A percentile compares a stretch with the other conserved stretches of the same genome.
phyloP scores from a whole-genome alignment of 2,329 filamentous ascomycete species.

The Chlorencoelia australis region DNA sequence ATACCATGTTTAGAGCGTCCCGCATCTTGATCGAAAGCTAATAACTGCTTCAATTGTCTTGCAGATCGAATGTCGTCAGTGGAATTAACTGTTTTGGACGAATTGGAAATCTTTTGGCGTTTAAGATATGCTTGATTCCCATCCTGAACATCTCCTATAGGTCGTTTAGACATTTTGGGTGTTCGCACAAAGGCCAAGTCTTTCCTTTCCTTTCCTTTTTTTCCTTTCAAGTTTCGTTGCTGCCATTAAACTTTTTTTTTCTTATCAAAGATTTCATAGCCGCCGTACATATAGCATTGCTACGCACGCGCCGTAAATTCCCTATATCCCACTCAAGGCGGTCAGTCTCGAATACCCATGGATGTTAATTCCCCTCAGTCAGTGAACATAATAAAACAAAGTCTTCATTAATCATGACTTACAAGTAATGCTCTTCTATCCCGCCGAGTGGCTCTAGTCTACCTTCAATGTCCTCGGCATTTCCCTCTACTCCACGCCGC shows the following conservation, averaged over 20 bases:
- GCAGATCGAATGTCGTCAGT: constrained; percentile 50
- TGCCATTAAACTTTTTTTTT: background rate
- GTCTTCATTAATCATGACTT: constrained; percentile 19
- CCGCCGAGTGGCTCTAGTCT: constrained; percentile 12
- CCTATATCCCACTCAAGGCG: no score
- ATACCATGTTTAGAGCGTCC: constrained; percentile 55
- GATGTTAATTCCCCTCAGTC: no score
- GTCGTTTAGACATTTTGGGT: constrained; percentile 25
- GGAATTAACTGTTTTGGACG: constrained; percentile 31
- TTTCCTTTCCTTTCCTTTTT: constrained; percentile 6
- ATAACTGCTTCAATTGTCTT: constrained; percentile 57
- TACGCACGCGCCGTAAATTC: no score
- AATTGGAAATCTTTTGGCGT: constrained; percentile 31
- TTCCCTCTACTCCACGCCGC: constrained; percentile 18
- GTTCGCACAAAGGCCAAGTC: background rate
- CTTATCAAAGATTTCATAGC: no score
- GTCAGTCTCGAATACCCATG: no score
- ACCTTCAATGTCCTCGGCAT: constrained; percentile 18
- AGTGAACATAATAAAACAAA: no score
- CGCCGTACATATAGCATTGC: no score
- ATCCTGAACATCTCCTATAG: constrained; percentile 19
- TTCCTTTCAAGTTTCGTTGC: background rate
- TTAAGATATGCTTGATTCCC: constrained; percentile 26
- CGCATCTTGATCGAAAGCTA: constrained; percentile 63
- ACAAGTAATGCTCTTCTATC: constrained; percentile 1